Evolutionary conservation across 768 basidiomycete species (phyloP).

Genomic region (Trametes cinnabarina): DNA sequence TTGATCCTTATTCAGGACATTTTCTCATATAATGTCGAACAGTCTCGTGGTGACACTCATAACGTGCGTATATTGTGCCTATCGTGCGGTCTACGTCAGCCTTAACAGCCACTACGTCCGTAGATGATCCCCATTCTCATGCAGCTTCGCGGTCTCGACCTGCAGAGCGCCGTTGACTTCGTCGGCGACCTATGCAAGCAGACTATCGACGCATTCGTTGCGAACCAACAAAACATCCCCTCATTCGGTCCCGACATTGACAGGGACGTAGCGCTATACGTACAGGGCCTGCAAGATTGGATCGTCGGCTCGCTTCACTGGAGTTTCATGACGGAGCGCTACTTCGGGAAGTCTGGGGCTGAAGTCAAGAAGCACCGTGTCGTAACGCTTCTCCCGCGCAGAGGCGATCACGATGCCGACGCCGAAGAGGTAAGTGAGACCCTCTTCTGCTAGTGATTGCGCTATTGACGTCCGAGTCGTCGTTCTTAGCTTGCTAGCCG

Average conservation of each 20-base stretch:
- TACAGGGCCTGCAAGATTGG: slow-evolving; percentile 65
- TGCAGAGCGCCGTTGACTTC: slow-evolving; percentile 63
- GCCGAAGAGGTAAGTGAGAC: background rate
- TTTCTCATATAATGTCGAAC: slow-evolving; percentile 81
- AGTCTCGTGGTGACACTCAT: slow-evolving; percentile 76
- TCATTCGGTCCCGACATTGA: slow-evolving; percentile 63
- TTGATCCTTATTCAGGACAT: slow-evolving; percentile 53
- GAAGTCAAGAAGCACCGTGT: slow-evolving; percentile 53
- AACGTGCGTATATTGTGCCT: slow-evolving; percentile 36
- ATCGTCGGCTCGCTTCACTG: slow-evolving; percentile 71
- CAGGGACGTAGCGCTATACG: slow-evolving; percentile 53
- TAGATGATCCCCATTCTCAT: slow-evolving; percentile 67
- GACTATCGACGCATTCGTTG: slow-evolving; percentile 52
- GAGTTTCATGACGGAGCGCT: slow-evolving; percentile 68
- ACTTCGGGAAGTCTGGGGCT: slow-evolving; percentile 60
- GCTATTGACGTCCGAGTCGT: background rate
- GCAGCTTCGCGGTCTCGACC: slow-evolving; percentile 51
- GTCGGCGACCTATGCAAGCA: slow-evolving; percentile 60
- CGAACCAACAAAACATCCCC: slow-evolving; percentile 46
- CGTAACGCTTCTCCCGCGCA: slow-evolving; percentile 40
- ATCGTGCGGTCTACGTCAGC: background rate
- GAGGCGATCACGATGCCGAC: background rate
- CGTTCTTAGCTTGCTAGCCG: background rate
- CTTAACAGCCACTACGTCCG: background rate
- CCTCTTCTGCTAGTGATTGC: no score